Evolutionary conservation across 2,329 filamentous ascomycete species (phyloP).

Genomic region (Scedosporium aurantiacum): DNA sequence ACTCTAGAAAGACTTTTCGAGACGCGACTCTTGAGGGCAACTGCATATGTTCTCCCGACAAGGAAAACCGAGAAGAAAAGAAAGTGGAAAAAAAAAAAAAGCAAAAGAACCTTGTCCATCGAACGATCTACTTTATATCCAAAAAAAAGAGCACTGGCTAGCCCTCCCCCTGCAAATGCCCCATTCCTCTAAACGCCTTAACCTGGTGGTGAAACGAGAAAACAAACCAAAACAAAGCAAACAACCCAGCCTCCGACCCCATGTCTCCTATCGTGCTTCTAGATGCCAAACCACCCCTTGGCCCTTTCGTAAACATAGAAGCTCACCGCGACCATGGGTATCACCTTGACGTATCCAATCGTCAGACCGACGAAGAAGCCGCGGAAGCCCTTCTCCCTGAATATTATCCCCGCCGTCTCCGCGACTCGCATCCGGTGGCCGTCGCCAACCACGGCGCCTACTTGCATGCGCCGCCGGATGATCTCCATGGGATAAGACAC

Average conservation of each 20-base stretch:
- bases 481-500: conserved; percentile 91
- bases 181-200: too few relatives aligned
- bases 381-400: conserved; percentile 59
- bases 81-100: background rate
- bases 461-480: conserved; percentile 87
- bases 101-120: background rate
- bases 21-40: background rate
- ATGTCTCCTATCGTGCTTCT: background rate
- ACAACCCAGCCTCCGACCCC: background rate
- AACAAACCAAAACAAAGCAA: too few relatives aligned
- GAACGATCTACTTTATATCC: background rate
- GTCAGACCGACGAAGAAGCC: conserved; percentile 90
- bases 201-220: too few relatives aligned
- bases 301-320: conserved; percentile 57
- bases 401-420: conserved; percentile 69
- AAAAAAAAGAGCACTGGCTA: background rate
- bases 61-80: background rate
- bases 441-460: conserved; percentile 87
- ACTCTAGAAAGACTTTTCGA: background rate
- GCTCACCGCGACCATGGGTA: conserved; percentile 71
- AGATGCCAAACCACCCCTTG: conserved; percentile 57
- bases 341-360: conserved; percentile 89
- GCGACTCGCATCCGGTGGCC: conserved; percentile 65
- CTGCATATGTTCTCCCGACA: background rate
- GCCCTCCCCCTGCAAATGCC: too few relatives aligned